Evolutionary conservation across 441 rosid genomes (phyloP).

Genomic region (Erysimum cheiri): DNA sequence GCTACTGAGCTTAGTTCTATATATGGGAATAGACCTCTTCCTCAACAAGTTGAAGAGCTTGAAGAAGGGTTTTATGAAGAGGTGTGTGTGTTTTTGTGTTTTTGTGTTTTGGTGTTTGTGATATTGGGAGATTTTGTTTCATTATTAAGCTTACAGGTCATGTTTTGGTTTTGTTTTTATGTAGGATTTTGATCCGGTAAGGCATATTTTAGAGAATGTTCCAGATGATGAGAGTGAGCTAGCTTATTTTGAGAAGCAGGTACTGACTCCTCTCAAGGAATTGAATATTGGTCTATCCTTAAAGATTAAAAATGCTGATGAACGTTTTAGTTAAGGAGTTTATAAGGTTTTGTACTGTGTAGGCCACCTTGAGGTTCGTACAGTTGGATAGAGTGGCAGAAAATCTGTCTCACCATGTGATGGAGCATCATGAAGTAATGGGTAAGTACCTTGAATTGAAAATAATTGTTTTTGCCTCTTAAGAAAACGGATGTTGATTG

Average conservation of each 20-base stretch:
- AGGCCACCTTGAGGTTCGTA: slow-evolving; percentile 89
- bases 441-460: slow-evolving; percentile 56
- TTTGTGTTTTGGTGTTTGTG: too few relatives aligned
- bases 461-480: too few relatives aligned
- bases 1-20: slow-evolving; percentile 76
- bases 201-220: slow-evolving; percentile 75
- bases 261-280: slow-evolving; percentile 32
- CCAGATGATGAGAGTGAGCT: slow-evolving; percentile 74
- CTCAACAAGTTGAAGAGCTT: slow-evolving; percentile 63
- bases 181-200: slow-evolving; percentile 91
- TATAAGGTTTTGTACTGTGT: slow-evolving; percentile 38
- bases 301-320: background rate
- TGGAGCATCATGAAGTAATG: slow-evolving; percentile 99
- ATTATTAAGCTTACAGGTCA: background rate
- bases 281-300: background rate
- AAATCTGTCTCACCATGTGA: slow-evolving; percentile 75
- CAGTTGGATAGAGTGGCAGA: slow-evolving; percentile 94
- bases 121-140: background rate
- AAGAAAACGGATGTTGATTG: background rate
- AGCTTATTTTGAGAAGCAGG: slow-evolving; percentile 89
- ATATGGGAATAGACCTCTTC: slow-evolving; percentile 74
- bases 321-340: background rate
- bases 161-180: slow-evolving; percentile 6
- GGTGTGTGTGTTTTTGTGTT: slow-evolving; percentile 60
- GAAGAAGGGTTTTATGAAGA: slow-evolving; percentile 89